A percentile compares a stretch with the other conserved stretches of the same genome.
phyloP scores from a whole-genome alignment of 176 grass and related monocot genomes.

The Aechmea fasciata region DNA sequence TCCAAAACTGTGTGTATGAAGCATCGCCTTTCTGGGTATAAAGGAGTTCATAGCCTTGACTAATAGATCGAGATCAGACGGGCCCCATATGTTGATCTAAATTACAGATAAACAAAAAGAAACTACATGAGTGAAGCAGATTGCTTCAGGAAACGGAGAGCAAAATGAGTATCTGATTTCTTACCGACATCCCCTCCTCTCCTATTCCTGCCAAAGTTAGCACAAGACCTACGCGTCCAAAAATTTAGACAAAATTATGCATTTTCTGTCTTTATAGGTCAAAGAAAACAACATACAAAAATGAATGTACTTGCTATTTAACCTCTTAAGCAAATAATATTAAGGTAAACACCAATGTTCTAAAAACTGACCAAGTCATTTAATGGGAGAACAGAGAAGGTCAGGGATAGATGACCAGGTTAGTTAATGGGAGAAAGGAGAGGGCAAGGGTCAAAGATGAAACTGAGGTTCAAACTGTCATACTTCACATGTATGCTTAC shows the following conservation, averaged over 20 bases:
- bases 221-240: constrained; percentile 45
- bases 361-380: too few relatives aligned
- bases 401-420: too few relatives aligned
- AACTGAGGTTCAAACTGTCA: too few relatives aligned
- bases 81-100: constrained; percentile 96
- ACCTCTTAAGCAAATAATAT: background rate
- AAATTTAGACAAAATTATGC: constrained; percentile 14
- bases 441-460: too few relatives aligned
- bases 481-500: too few relatives aligned
- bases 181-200: constrained; percentile 94
- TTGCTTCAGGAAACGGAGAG: background rate
- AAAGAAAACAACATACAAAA: constrained; percentile 6
- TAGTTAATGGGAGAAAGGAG: too few relatives aligned
- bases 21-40: constrained; percentile 87
- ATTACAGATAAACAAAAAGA: constrained; percentile 15
- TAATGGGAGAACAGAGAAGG: too few relatives aligned
- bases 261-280: background rate
- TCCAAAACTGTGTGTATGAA: constrained; percentile 91
- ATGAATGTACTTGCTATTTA: background rate
- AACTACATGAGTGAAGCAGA: background rate
- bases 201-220: constrained; percentile 86
- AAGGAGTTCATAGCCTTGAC: constrained; percentile 80
- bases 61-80: constrained; percentile 82
- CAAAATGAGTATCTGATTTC: constrained; percentile 19
- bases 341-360: too few relatives aligned